A percentile compares a stretch with the other conserved stretches of the same genome.
Conservation (phyloP, 2,329 filamentous ascomycete species). For the Ustulina deusta region DNA sequence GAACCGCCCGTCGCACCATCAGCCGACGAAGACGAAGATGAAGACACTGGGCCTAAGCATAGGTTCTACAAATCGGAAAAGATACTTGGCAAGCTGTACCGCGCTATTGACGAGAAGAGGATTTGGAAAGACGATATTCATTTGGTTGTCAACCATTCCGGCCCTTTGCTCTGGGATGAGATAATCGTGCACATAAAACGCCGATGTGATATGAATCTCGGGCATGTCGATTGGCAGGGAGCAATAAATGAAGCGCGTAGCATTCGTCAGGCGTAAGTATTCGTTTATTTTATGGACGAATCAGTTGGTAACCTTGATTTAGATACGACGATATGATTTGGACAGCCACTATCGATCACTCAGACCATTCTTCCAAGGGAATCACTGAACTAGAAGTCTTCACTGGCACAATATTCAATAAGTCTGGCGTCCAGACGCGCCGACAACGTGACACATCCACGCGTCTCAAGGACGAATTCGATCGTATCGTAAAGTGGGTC, state of each 20-base stretch:
- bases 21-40: slow-evolving; percentile 60
- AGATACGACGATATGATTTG: slow-evolving; percentile 62
- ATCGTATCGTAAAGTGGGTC: slow-evolving; percentile 59
- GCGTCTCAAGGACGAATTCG: slow-evolving; percentile 65
- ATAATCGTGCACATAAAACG: slow-evolving; percentile 51
- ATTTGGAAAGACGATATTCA: slow-evolving; percentile 69
- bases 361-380: slow-evolving; percentile 58
- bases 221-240: slow-evolving; percentile 52
- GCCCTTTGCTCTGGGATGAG: slow-evolving; percentile 59
- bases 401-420: slow-evolving; percentile 67
- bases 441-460: slow-evolving; percentile 65
- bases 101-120: slow-evolving; percentile 76
- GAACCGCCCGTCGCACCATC: slow-evolving; percentile 48
- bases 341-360: slow-evolving; percentile 57
- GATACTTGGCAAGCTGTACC: slow-evolving; percentile 76
- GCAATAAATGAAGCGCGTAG: slow-evolving; percentile 56
- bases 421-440: slow-evolving; percentile 60
- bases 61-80: slow-evolving; percentile 76
- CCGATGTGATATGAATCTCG: slow-evolving; percentile 48
- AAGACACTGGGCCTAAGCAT: slow-evolving; percentile 58
- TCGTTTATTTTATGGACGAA: not conserved
- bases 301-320: slow-evolving; percentile 11
- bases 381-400: slow-evolving; percentile 67
- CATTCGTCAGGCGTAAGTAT: slow-evolving; percentile 60
- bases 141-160: slow-evolving; percentile 44